Percentiles rank a stretch among this genome's conserved stretches.
Conservation (phyloP, 148 eudicot genomes). For the Camellia granthamiana region DNA sequence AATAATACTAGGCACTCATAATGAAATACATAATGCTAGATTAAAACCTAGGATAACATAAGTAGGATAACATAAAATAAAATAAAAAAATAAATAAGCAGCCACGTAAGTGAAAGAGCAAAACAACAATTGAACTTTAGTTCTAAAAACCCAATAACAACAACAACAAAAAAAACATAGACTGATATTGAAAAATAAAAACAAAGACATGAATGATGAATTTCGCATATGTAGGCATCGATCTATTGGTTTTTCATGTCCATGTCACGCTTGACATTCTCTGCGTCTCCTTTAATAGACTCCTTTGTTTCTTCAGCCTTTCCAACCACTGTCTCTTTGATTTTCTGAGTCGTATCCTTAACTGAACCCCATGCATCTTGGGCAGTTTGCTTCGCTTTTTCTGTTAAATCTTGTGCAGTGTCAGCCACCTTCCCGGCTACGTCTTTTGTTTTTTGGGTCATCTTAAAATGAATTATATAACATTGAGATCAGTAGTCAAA, state of each 20-base stretch:
- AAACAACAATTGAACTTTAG: background rate
- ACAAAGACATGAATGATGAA: background rate
- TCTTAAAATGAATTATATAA: conserved; percentile 14
- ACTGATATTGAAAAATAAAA: background rate
- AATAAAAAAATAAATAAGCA: too few species aligned
- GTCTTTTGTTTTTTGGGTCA: conserved; percentile 36
- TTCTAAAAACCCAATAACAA: background rate
- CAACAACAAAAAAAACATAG: background rate
- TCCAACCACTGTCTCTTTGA: conserved; percentile 52
- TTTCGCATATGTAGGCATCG: background rate
- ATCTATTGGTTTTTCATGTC: conserved; percentile 44
- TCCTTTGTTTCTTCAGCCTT: conserved; percentile 58
- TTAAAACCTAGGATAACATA: background rate
- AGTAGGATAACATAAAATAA: background rate
- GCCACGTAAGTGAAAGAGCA: background rate
- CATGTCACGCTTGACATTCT: conserved; percentile 41
- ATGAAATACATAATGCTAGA: background rate
- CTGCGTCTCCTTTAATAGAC: conserved; percentile 40
- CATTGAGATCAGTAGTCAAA: background rate
- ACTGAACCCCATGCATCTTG: conserved; percentile 76
- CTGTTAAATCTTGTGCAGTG: conserved; percentile 45
- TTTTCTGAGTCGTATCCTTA: conserved; percentile 56
- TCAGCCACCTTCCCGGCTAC: conserved; percentile 25
- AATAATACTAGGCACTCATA: too few species aligned
- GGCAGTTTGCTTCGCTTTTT: conserved; percentile 68